Base-by-base conservation (phyloP, 179 eudicot species). In the Beta macrorhiza region DNA sequence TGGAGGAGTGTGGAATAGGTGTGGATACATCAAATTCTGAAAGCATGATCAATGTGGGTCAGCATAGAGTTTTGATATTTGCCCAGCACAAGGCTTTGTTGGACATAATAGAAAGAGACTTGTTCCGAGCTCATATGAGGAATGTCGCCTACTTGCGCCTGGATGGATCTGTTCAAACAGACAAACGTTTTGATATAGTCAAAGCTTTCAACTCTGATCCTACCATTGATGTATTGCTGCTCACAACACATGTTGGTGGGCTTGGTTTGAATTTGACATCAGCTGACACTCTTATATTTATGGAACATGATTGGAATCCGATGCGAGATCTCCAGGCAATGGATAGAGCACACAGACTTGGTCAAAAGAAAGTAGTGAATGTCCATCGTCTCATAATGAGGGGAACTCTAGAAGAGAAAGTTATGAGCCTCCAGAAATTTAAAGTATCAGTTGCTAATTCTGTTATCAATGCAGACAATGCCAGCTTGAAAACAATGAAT, bases 221-320 rank as follows among this genome's bases (percentile, higher is more conserved):
- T 58, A 97, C 99, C 45, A 97, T 97, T 79, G 99, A 97, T 85
- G 99, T 86, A 29, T 82, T 97, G 77, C 88, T 97, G 79, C 98
- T 97, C 62, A 97, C 99, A 55, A 97, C 99, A 22, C 99, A 95
- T 89, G 99, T 95, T 84, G 99, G 99, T 73, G 99, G 98, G 51
- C 95, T 97, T 67, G 99, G 99, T 82, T 85, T 97, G 84, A 97
- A 94, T 85, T 83, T 97, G 86, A 97, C 99, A 32, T 97, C 99
- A 45, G 98, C 99, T 74, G 99, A 97, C 87, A 97, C 99, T 57
- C 97, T 97, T 32, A 86, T 97, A 58, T 97, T 97, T 80, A 91
- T 97, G 99, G 98, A 97, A 93, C 98, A 97, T 88, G 99, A 97
- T 81, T 97, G 99, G 99, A 97, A 97, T 86, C 99, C 99, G 49